Percentiles rank a stretch among this genome's conserved stretches.
phyloP scores from a whole-genome alignment of 148 eudicot species.

The Oxyria digyna region DNA sequence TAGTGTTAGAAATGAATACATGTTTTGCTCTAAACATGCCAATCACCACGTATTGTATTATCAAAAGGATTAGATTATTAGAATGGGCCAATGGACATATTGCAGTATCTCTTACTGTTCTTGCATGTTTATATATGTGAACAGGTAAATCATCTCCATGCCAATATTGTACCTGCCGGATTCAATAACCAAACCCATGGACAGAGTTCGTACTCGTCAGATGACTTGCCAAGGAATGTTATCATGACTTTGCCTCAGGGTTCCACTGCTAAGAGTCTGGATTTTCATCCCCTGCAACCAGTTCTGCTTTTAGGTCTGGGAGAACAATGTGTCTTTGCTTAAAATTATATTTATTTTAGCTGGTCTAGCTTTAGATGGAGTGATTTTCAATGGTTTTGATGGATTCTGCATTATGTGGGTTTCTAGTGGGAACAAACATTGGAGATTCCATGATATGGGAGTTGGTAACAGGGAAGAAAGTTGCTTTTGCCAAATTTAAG shows the following conservation, averaged over 20 bases:
- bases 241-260: conserved; percentile 72
- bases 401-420: background rate
- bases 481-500: conserved; percentile 49
- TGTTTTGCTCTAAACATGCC: background rate
- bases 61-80: background rate
- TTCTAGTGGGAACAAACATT: conserved; percentile 54
- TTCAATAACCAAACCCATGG: conserved; percentile 56
- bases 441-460: conserved; percentile 71
- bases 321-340: background rate
- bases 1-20: background rate
- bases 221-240: conserved; percentile 72
- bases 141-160: conserved; percentile 60
- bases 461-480: conserved; percentile 51
- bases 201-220: conserved; percentile 60
- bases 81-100: background rate
- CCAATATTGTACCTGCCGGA: conserved; percentile 60
- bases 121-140: background rate
- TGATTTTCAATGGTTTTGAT: background rate
- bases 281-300: conserved; percentile 82
- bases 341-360: background rate
- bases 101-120: background rate
- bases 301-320: conserved; percentile 67
- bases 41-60: background rate
- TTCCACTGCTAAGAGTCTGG: conserved; percentile 80
- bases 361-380: background rate